Evolutionary conservation across 805 yeast species (phyloP), one percentile per base, ranked within the genome.

Genomic region (Nadsonia fulvescens): DNA sequence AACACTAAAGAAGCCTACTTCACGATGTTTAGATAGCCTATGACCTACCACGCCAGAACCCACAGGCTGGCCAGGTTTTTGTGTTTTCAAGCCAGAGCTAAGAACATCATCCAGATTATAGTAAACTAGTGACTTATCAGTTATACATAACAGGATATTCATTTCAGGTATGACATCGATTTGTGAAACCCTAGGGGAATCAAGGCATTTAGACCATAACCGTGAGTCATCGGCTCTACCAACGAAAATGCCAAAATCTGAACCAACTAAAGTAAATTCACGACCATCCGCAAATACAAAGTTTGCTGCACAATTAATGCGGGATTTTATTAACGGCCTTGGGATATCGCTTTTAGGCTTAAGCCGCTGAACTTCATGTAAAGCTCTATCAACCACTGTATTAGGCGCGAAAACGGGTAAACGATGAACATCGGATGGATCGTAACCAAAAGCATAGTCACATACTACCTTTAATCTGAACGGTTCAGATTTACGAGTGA

Each of bases 361-460:
- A 12, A 22, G 13, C 15, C 10, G 6, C 23, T 30, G 7, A 12
- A 26, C 22, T 14, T 21, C n/a, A 32, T 29, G 31, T 33, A 36
- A 29, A 3, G 50, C 46, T 37, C 59, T 32, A 36, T 54, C 29
- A 22, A 43, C 27, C 29, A 52, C 39, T 43, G 50, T 18, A 49
- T 65, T 31, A 20, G 40, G 38, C 5, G 46, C 27, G 12, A 43
- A 38, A 6, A 49, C 40, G 0, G 54, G 49, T 12, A 47, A 35
- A 14, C 31, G 32, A 0, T 49, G 74, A 28, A 39, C 62, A 20
- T 58, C 63, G 5, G 57, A 50, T 3, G 56, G 61, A n/a, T 67
- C 74, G 44, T 71, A 75, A 2, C 70, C 72, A 47, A 77, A 78
- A 29, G 59, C 56, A 14, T 61, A 55, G 37, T 70, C 74, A 5